These are phyloP conservation scores for Aspergillus affinis DNA, from an alignment of 495 filamentous ascomycete species.

Conservation along the genomic window DNA sequence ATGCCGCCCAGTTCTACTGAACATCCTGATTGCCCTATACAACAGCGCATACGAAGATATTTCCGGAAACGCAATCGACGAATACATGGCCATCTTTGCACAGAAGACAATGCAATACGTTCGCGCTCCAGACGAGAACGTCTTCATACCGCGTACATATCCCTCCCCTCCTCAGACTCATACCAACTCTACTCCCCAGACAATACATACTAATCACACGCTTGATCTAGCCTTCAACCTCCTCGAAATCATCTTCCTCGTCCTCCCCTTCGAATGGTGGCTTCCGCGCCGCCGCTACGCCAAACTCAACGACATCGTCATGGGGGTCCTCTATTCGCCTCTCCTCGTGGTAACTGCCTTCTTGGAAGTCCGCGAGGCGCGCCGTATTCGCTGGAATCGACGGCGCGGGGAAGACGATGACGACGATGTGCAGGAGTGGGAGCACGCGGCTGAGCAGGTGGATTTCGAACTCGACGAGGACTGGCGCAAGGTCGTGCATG, in stretches of 20 bases:
- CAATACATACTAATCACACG: background rate
- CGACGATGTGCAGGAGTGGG: slow-evolving; percentile 88
- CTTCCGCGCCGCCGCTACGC: slow-evolving; percentile 66
- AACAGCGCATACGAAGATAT: slow-evolving; percentile 96
- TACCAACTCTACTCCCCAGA: background rate
- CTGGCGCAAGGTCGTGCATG: slow-evolving; percentile 74
- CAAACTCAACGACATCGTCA: slow-evolving; percentile 79
- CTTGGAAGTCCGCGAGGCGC: slow-evolving; percentile 70
- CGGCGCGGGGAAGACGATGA: slow-evolving; percentile 85
- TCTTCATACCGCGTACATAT: slow-evolving; percentile 77
- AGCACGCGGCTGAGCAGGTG: slow-evolving; percentile 68
- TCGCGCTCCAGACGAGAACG: slow-evolving; percentile 95
- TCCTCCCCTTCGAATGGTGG: slow-evolving; percentile 96
- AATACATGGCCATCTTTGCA: slow-evolving; percentile 86
- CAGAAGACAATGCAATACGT: slow-evolving; percentile 96
- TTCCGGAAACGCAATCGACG: slow-evolving; percentile 89
- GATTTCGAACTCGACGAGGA: slow-evolving; percentile 79
- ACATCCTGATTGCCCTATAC: slow-evolving; percentile 94
- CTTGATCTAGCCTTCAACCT: slow-evolving; percentile 70
- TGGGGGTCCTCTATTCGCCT: slow-evolving; percentile 83
- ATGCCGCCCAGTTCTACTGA: slow-evolving; percentile 65
- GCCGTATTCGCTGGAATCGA: slow-evolving; percentile 67
- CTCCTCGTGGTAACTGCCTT: slow-evolving; percentile 76
- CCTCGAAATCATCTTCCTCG: slow-evolving; percentile 77
- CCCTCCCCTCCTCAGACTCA: background rate